Evolutionary conservation across 1,139 yeast genomes (phyloP).

Genomic region (Yamadazyma diddensiae): DNA sequence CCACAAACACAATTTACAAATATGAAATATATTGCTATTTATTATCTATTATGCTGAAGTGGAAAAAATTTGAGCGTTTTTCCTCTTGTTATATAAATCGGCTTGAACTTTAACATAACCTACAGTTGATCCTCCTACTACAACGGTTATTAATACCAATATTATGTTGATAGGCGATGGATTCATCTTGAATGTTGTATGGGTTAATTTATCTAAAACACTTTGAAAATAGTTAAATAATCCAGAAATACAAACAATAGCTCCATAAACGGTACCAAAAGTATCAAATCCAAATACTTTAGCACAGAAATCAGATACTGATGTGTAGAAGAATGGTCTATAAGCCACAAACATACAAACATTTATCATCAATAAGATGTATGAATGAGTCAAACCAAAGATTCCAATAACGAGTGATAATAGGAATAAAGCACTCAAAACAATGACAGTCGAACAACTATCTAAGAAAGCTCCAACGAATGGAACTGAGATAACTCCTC

Average conservation of each 20-base stretch:
- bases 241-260: constrained; percentile 42
- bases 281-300: constrained; percentile 50
- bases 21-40: too few species aligned
- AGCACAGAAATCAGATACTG: constrained; percentile 44
- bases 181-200: constrained; percentile 38
- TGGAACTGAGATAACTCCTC: constrained; percentile 43
- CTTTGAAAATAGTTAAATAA: constrained; percentile 37
- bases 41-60: constrained; percentile 5
- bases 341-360: constrained; percentile 39
- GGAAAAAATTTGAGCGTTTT: constrained; percentile 2
- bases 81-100: constrained; percentile 19
- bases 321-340: constrained; percentile 46
- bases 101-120: constrained; percentile 31
- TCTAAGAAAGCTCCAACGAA: constrained; percentile 42
- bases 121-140: constrained; percentile 31
- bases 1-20: too few species aligned
- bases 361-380: constrained; percentile 29
- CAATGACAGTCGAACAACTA: constrained; percentile 32
- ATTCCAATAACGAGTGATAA: constrained; percentile 37
- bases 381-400: constrained; percentile 34
- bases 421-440: constrained; percentile 26
- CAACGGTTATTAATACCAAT: constrained; percentile 25
- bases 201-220: constrained; percentile 38
- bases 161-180: constrained; percentile 39
- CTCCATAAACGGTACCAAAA: constrained; percentile 46